Base-by-base conservation (phyloP, 257 asterid genomes). In the Buddleja alternifolia region DNA sequence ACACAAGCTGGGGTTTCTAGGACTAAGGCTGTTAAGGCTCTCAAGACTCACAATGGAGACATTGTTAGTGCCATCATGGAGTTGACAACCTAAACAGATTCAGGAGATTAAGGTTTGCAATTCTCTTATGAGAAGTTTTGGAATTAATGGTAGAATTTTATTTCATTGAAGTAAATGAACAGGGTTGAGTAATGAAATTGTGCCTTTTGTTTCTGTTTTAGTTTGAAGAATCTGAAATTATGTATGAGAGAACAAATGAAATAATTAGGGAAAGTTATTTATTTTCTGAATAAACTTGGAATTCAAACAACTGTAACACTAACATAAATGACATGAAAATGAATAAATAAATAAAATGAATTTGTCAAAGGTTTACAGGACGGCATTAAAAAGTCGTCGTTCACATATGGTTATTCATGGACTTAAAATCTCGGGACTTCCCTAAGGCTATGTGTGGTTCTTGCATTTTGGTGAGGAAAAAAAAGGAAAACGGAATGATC, bases 31-130 rank as follows among this genome's bases (percentile, higher is more conserved):
- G 75, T 77, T 6, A 73, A 57, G 71, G 82, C 78, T 36, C 78
- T 77, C 63, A 72, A 77, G 71, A 24, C 74, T 53, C 67, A 68
- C 45, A 56, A 17, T 55, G 78, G 78, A 21, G 82, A 77, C 69
- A 77, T 77, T 14, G 82, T 77, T 52, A 72, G 78, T 61, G 82
- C 82, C 63, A 77, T 77, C 54, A 77, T 77, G 78, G 82, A 77
- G 58, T 66, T 73, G 50, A 77, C 82, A 4, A 72, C 75, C 57
- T 77, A 58, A 62, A 57, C 32, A 1, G 9, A 16, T 58, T 55
- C 8, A 21, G 56, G 8, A 10, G 40, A 5, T 41, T 11, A 12
- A 42, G 52, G 62, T 56, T 55, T 73, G 19, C 67, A 55, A 24
- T 45, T 24, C 23, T 39, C 0, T 73, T 23, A 64, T 64, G 10